phyloP scores from a whole-genome alignment of 176 grass and related monocot genomes.

The Juncus effusus region DNA sequence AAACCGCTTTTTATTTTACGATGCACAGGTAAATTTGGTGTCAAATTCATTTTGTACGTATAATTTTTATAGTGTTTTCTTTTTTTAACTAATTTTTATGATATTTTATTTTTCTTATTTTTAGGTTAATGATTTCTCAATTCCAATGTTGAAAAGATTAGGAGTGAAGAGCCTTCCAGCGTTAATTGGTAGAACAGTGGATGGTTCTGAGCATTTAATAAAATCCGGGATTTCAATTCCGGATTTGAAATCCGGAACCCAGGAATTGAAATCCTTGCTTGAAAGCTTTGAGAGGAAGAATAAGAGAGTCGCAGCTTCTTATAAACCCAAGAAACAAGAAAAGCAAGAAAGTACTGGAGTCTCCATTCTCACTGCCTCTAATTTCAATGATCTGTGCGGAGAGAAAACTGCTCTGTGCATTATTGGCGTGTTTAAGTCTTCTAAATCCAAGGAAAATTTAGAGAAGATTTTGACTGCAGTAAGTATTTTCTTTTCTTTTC shows the following conservation, averaged over 20 bases:
- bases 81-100: neutral
- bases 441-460: slow-evolving; percentile 48
- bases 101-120: neutral
- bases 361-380: slow-evolving; percentile 52
- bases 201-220: slow-evolving; percentile 61
- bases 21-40: slow-evolving; percentile 52
- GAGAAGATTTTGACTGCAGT: slow-evolving; percentile 58
- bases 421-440: slow-evolving; percentile 71
- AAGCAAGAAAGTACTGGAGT: slow-evolving; percentile 32
- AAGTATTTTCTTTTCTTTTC: slow-evolving; percentile 22
- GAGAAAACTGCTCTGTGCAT: slow-evolving; percentile 58
- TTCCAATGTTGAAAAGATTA: slow-evolving; percentile 59
- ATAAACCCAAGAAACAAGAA: slow-evolving; percentile 47
- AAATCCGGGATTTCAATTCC: slow-evolving; percentile 69
- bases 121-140: slow-evolving; percentile 64
- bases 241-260: slow-evolving; percentile 74
- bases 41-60: neutral
- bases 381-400: slow-evolving; percentile 60
- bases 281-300: slow-evolving; percentile 87
- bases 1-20: slow-evolving; percentile 67
- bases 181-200: slow-evolving; percentile 43
- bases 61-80: neutral
- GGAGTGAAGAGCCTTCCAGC: slow-evolving; percentile 60
- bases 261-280: slow-evolving; percentile 53
- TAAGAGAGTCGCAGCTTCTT: slow-evolving; percentile 42